phyloP scores from a whole-genome alignment of 140 eudicot genomes.

The Anethum foeniculum region DNA sequence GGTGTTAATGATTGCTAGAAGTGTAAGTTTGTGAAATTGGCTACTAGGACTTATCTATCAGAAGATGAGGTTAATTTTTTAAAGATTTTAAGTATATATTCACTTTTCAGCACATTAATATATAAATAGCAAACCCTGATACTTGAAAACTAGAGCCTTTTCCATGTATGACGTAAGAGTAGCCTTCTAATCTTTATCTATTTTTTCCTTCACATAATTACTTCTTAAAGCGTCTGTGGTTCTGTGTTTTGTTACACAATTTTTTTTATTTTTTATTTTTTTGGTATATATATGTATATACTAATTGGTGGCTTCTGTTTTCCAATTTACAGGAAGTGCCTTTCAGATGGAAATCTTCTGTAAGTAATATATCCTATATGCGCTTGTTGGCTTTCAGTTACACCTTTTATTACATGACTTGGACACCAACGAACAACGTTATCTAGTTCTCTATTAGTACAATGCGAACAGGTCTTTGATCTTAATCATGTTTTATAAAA shows the following conservation, averaged over 20 bases:
- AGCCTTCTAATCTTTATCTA: neutral
- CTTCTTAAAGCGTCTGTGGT: neutral
- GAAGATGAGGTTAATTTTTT: neutral
- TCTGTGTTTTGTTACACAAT: neutral
- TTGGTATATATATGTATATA: neutral
- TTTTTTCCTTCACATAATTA: neutral
- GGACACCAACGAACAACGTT: neutral
- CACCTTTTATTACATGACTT: neutral
- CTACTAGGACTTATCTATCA: neutral
- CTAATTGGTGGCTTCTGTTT: constrained; percentile 6
- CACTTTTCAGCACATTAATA: neutral
- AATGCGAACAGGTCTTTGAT: neutral
- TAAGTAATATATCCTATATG: constrained; percentile 34
- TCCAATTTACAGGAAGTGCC: constrained; percentile 49
- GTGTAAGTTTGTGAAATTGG: neutral
- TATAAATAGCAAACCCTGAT: neutral
- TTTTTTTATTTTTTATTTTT: neutral
- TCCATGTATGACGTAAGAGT: neutral
- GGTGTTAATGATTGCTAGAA: neutral
- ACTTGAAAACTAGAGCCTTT: neutral
- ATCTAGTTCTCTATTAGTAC: neutral
- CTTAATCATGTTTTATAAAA: neutral
- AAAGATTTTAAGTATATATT: neutral
- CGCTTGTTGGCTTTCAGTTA: neutral
- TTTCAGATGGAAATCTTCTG: constrained; percentile 81